Evolutionary conservation across 495 filamentous ascomycete genomes (phyloP).

Genomic region (Hypoxylon rickii): DNA sequence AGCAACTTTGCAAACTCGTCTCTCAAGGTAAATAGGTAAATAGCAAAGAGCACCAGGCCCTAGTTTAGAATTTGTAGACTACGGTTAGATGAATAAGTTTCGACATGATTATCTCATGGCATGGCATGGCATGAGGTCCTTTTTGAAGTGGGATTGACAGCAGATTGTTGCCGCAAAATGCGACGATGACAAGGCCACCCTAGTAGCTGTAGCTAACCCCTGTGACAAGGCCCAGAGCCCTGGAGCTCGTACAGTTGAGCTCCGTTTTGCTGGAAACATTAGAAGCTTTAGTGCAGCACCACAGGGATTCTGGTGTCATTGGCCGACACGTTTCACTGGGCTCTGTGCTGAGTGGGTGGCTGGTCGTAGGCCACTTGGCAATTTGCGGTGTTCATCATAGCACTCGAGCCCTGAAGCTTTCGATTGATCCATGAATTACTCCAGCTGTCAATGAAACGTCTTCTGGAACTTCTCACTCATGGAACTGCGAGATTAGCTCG

Average conservation of each 20-base stretch:
- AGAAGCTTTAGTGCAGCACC: constrained; percentile 2
- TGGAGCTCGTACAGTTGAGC: not conserved
- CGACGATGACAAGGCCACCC: constrained; percentile 18
- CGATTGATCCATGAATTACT: no score
- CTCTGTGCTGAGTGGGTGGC: constrained; percentile 7
- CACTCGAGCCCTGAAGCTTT: no score
- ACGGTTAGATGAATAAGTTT: not conserved
- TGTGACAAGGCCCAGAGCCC: not conserved
- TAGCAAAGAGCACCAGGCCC: no score
- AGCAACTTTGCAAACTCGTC: no score
- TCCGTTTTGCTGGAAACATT: no score
- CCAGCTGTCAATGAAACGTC: no score
- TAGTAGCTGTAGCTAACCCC: not conserved
- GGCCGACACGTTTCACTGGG: constrained; percentile 13
- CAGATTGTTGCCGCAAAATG: constrained; percentile 25
- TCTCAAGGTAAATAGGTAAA: no score
- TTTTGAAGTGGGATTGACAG: constrained; percentile 18
- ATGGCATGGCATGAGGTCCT: not conserved
- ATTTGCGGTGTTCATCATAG: constrained; percentile 17
- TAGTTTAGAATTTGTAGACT: not conserved
- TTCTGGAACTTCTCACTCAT: no score
- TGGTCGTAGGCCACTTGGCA: constrained; percentile 1
- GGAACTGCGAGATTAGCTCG: no score
- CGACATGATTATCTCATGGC: constrained; percentile 18
- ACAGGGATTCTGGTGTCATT: constrained; percentile 11